These are phyloP conservation scores for Aspergillus sp. DNA, from an alignment of 2,329 filamentous ascomycete species.

Conservation along the genomic window DNA sequence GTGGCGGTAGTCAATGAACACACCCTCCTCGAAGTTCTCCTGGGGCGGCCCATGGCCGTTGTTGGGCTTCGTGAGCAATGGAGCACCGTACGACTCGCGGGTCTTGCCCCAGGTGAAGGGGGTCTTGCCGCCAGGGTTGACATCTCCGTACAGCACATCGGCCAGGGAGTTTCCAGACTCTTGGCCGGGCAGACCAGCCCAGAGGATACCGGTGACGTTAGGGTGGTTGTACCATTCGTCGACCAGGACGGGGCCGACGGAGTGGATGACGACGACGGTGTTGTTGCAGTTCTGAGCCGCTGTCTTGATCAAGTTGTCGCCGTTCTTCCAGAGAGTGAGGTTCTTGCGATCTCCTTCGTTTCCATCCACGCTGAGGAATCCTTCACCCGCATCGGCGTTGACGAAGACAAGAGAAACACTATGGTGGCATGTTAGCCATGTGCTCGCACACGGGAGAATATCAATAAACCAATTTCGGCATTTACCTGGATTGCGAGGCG, in stretches of 20 bases:
- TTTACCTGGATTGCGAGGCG: constrained; percentile 50
- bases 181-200: constrained; percentile 72
- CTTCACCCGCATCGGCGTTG: constrained; percentile 83
- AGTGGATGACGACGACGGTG: constrained; percentile 90
- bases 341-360: constrained; percentile 91
- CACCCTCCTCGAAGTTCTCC: constrained; percentile 59
- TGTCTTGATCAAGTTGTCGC: constrained; percentile 77
- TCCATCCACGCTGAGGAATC: constrained; percentile 76
- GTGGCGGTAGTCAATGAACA: constrained; percentile 57
- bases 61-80: constrained; percentile 59
- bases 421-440: not conserved
- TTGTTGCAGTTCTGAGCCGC: constrained; percentile 78
- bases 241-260: constrained; percentile 74
- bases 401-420: constrained; percentile 75
- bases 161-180: constrained; percentile 74
- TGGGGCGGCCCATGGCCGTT: constrained; percentile 58
- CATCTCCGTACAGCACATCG: constrained; percentile 69
- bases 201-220: constrained; percentile 73
- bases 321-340: constrained; percentile 82
- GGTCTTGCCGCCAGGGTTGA: constrained; percentile 62
- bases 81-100: constrained; percentile 55
- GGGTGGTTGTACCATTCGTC: constrained; percentile 60
- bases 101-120: constrained; percentile 61
- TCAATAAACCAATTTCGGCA: not conserved
- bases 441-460: not conserved